Conservation (phyloP, 148 eudicot genomes). For the Fagopyrum homotropicum region DNA sequence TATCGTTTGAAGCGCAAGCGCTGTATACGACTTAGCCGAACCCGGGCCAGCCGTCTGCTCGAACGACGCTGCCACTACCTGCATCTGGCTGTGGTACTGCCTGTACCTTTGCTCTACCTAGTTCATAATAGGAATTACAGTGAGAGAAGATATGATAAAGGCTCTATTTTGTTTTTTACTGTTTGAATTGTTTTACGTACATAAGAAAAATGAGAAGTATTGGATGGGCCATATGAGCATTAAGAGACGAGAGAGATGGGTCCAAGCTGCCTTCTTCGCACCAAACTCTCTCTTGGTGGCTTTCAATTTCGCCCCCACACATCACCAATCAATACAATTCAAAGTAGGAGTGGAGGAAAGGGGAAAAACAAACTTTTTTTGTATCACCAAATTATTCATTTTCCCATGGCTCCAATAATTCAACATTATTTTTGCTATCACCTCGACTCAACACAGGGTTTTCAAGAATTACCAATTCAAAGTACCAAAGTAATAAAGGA, state of each 20-base stretch:
- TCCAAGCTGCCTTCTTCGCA: not conserved
- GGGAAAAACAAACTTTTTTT: not conserved
- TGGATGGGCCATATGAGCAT: not conserved
- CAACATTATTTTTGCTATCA: too few relatives aligned
- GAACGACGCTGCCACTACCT: slow-evolving; percentile 34
- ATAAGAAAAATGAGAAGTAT: not conserved
- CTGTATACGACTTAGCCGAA: slow-evolving; percentile 37
- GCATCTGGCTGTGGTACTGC: slow-evolving; percentile 65
- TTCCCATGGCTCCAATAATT: not conserved
- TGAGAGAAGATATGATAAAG: too few relatives aligned
- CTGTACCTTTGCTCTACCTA: slow-evolving; percentile 73
- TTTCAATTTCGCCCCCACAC: slow-evolving; percentile 11
- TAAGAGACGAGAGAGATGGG: not conserved
- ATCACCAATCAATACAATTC: not conserved
- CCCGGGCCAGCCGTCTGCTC: slow-evolving; percentile 35
- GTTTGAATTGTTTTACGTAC: not conserved
- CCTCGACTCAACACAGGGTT: too few relatives aligned
- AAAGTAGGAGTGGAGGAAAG: not conserved
- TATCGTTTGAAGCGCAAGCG: slow-evolving; percentile 41
- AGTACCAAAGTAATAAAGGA: too few relatives aligned
- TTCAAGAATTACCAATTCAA: too few relatives aligned
- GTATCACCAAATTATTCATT: not conserved
- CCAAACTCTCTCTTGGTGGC: slow-evolving; percentile 12
- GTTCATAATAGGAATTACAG: not conserved
- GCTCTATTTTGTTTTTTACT: not conserved